phyloP scores from a whole-genome alignment of 2,329 filamentous ascomycete species.

The Furcasterigmium sp. region DNA sequence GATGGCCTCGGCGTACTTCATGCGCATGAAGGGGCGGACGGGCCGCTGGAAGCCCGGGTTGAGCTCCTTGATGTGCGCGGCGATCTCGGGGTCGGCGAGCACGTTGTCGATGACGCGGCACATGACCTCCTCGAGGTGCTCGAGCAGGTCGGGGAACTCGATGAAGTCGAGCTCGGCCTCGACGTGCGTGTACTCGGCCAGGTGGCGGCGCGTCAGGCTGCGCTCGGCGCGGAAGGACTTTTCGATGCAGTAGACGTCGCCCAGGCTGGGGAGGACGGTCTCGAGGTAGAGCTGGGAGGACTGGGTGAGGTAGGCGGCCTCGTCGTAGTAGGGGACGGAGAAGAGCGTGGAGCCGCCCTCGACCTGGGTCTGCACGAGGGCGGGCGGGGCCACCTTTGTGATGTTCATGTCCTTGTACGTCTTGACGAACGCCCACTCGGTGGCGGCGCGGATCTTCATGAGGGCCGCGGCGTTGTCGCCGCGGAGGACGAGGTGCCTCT shows the following conservation, averaged over 20 bases:
- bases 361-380: conserved; percentile 91
- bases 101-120: conserved; percentile 78
- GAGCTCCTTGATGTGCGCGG: conserved; percentile 71
- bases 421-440: conserved; percentile 75
- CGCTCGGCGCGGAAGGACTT: conserved; percentile 99
- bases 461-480: conserved; percentile 80
- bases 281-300: conserved; percentile 97
- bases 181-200: conserved; percentile 95
- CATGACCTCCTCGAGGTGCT: conserved; percentile 81
- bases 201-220: conserved; percentile 85
- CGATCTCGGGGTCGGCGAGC: conserved; percentile 67
- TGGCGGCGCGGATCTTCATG: conserved; percentile 78
- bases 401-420: conserved; percentile 73
- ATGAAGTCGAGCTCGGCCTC: conserved; percentile 97
- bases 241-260: conserved; percentile 96
- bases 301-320: conserved; percentile 90
- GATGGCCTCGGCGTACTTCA: conserved; percentile 93
- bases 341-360: conserved; percentile 92
- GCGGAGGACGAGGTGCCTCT: conserved; percentile 79
- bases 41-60: conserved; percentile 88
- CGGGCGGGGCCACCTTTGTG: conserved; percentile 81
- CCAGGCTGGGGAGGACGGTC: conserved; percentile 83
- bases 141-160: conserved; percentile 81
- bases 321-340: conserved; percentile 81
- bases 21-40: conserved; percentile 81